Conservation (phyloP, 345 rosid species). For the Punica granatum region DNA sequence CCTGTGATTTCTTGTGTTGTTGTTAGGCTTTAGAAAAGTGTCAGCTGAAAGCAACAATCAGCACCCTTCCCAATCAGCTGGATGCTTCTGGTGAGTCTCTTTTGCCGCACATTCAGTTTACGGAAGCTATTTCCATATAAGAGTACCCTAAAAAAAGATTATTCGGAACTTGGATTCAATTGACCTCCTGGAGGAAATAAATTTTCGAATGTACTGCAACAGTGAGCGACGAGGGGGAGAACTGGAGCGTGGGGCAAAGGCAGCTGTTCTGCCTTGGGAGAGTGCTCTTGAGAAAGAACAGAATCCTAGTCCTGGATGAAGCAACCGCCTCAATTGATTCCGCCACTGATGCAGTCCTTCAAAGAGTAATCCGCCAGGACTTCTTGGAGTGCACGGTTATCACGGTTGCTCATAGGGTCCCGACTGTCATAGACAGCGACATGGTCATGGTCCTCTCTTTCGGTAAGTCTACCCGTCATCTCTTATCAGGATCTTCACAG, state of each 20-base stretch:
- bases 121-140: neutral
- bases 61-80: constrained; percentile 48
- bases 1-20: neutral
- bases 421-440: constrained; percentile 66
- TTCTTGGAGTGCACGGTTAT: constrained; percentile 58
- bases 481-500: neutral
- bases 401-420: constrained; percentile 74
- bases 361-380: constrained; percentile 56
- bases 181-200: neutral
- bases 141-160: neutral
- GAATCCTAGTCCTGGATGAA: constrained; percentile 58
- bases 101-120: neutral
- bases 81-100: constrained; percentile 50
- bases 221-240: constrained; percentile 82
- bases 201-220: neutral
- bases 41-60: constrained; percentile 57
- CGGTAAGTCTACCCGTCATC: constrained; percentile 24
- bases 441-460: constrained; percentile 81
- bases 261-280: constrained; percentile 76
- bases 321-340: constrained; percentile 72
- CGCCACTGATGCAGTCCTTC: constrained; percentile 61
- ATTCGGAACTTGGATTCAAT: neutral
- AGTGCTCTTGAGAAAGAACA: constrained; percentile 54
- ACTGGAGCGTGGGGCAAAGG: constrained; percentile 77
- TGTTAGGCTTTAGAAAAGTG: constrained; percentile 63